Evolutionary conservation across 768 basidiomycete species (phyloP).

Genomic region (Calvatia gigantea): DNA sequence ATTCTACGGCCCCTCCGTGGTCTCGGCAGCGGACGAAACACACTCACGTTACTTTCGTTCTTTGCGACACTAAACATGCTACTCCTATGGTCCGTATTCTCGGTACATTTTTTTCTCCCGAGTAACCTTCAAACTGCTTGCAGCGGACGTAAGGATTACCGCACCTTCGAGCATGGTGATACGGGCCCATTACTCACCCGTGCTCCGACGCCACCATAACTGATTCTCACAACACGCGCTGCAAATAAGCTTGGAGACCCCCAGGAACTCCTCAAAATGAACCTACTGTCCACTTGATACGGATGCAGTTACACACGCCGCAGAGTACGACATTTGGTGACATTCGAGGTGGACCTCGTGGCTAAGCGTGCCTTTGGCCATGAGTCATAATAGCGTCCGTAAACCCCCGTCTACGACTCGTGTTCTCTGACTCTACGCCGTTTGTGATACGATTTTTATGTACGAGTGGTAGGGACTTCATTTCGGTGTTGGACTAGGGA

Average conservation of each 20-base stretch:
- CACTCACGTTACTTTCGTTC: too few relatives aligned
- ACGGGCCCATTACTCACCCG: background rate
- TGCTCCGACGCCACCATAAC: background rate
- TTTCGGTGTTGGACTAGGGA: too few relatives aligned
- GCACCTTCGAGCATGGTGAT: too few relatives aligned
- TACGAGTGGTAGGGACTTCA: too few relatives aligned
- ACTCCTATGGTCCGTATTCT: background rate
- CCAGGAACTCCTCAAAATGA: background rate
- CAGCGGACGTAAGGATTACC: background rate
- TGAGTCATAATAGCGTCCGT: too few relatives aligned
- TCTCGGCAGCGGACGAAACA: background rate
- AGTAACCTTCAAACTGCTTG: background rate
- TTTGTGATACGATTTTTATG: too few relatives aligned
- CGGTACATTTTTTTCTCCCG: background rate
- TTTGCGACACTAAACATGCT: too few relatives aligned
- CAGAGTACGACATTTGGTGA: background rate
- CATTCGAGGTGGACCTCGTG: too few relatives aligned
- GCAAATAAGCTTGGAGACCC: background rate
- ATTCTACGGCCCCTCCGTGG: background rate
- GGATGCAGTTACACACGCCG: background rate
- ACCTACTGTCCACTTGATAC: background rate
- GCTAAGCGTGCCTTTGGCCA: too few relatives aligned
- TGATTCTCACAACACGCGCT: background rate
- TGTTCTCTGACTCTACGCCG: too few relatives aligned
- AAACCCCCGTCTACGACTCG: too few relatives aligned